phyloP scores from a whole-genome alignment of 83 land plant genomes.

The Picea engelmannii region DNA sequence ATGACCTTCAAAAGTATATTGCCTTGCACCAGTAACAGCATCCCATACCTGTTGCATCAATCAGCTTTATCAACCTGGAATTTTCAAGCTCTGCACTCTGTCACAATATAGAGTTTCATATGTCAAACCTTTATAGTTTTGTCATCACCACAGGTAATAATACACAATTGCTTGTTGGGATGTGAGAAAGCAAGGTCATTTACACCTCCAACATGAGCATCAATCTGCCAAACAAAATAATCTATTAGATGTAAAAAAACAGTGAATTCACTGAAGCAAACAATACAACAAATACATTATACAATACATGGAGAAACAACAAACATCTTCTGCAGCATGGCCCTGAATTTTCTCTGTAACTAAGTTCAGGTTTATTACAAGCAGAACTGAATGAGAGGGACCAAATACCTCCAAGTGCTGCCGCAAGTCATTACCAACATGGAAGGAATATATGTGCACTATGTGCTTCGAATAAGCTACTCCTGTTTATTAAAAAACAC shows the following conservation, averaged over 20 bases:
- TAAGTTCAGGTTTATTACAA: neutral
- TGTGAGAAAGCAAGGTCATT: slow-evolving; percentile 92
- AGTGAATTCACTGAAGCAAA: neutral
- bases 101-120: slow-evolving; percentile 1
- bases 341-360: neutral
- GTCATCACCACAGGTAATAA: slow-evolving; percentile 96
- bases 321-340: neutral
- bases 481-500: slow-evolving; percentile 4
- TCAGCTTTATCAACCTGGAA: neutral
- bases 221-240: slow-evolving; percentile 61
- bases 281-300: no score
- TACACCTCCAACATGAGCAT: slow-evolving; percentile 94
- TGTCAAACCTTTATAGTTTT: slow-evolving; percentile 82
- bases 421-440: slow-evolving; percentile 13
- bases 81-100: neutral
- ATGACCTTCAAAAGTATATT: slow-evolving; percentile 87
- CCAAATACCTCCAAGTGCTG: slow-evolving; percentile 19
- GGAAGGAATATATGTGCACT: slow-evolving; percentile 21
- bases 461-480: slow-evolving; percentile 23
- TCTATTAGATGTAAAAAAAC: neutral
- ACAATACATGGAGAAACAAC: neutral
- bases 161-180: slow-evolving; percentile 76
- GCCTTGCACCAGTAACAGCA: slow-evolving; percentile 65
- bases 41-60: slow-evolving; percentile 77
- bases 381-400: neutral